Percentiles rank a stretch among this genome's conserved stretches.
These are phyloP conservation scores for Ichthyophthirius multifiliis DNA, from an alignment of 169 alveolate species.

Conservation along the genomic window DNA sequence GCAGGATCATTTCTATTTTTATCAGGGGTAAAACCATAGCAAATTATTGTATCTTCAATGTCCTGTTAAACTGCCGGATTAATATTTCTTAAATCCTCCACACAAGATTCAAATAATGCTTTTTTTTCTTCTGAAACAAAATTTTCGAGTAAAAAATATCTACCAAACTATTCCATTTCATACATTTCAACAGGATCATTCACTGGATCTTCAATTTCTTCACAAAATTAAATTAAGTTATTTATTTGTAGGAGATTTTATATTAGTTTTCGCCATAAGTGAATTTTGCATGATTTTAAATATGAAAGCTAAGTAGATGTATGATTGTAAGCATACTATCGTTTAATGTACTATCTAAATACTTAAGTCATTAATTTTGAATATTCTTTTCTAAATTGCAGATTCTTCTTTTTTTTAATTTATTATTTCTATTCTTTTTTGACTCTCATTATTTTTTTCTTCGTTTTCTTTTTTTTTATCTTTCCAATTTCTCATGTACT, in stretches of 20 bases:
- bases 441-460: background rate
- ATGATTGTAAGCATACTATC: background rate
- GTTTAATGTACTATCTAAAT: background rate
- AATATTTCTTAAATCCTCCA: slow-evolving; percentile 14
- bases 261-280: background rate
- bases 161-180: slow-evolving; percentile 18
- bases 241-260: slow-evolving; percentile 15
- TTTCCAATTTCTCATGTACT: slow-evolving; percentile 35
- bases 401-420: slow-evolving; percentile 9
- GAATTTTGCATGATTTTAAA: background rate
- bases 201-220: background rate
- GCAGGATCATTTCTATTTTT: background rate
- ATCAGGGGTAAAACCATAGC: slow-evolving; percentile 23
- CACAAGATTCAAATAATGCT: slow-evolving; percentile 21
- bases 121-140: background rate
- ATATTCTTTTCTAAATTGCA: no score
- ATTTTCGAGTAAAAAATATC: slow-evolving; percentile 25
- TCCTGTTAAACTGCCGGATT: slow-evolving; percentile 38
- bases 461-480: slow-evolving; percentile 31
- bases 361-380: background rate
- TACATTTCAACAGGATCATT: background rate
- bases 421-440: background rate
- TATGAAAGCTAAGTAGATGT: background rate
- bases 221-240: background rate
- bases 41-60: slow-evolving; percentile 28